These are phyloP conservation scores for Amanita muscaria DNA, from an alignment of 768 basidiomycete species.

Conservation along the genomic window DNA sequence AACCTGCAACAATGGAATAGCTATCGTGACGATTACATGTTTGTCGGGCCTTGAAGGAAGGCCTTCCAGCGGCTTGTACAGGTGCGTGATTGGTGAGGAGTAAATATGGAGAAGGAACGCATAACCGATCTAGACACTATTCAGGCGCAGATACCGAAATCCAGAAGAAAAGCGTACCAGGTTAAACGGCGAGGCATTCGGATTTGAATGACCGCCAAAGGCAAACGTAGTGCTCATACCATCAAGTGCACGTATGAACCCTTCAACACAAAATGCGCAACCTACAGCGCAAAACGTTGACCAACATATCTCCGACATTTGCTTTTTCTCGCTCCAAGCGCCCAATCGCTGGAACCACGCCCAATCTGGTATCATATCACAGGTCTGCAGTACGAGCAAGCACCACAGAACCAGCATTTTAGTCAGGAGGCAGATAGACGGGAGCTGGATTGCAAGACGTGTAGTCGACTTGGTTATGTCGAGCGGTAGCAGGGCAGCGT, in stretches of 20 bases:
- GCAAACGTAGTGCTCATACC: conserved; percentile 38
- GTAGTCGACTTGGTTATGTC: conserved; percentile 53
- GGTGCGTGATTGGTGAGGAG: conserved; percentile 55
- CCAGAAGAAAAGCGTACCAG: conserved; percentile 37
- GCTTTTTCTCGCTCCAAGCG: conserved; percentile 36
- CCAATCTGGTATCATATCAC: conserved; percentile 28
- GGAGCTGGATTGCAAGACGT: conserved; percentile 50
- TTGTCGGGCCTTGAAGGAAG: conserved; percentile 59
- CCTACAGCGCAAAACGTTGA: conserved; percentile 63
- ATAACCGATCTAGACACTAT: conserved; percentile 52
- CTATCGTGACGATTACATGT: conserved; percentile 64
- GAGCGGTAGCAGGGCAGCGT: conserved; percentile 47
- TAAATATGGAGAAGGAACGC: conserved; percentile 71
- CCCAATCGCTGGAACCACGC: conserved; percentile 21
- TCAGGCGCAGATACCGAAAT: conserved; percentile 1
- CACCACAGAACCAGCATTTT: conserved; percentile 51
- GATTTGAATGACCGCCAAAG: conserved; percentile 27
- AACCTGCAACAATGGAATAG: conserved; percentile 68
- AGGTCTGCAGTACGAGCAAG: conserved; percentile 50
- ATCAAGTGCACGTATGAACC: conserved; percentile 60
- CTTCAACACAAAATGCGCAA: conserved; percentile 53
- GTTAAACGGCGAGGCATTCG: conserved; percentile 59
- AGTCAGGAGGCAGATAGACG: conserved; percentile 53
- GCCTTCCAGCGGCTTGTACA: conserved; percentile 28
- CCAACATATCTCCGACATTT: conserved; percentile 67